Conservation (phyloP, 2,329 filamentous ascomycete species). For the Aureobasidium sp. region DNA sequence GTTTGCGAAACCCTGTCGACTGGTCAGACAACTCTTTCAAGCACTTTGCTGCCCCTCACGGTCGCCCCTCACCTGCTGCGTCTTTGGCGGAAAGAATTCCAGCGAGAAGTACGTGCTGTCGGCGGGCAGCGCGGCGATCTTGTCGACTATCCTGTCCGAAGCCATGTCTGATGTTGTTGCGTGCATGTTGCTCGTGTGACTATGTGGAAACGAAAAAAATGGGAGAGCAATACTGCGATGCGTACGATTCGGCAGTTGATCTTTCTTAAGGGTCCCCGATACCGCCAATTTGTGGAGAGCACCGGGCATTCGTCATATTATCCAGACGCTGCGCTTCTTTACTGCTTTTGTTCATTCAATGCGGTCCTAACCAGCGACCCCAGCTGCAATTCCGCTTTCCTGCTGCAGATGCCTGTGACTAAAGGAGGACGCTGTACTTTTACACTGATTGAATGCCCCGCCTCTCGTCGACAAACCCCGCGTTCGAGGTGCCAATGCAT, state of each 20-base stretch:
- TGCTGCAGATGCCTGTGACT: not conserved
- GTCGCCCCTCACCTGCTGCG: conserved; percentile 58
- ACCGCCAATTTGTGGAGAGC: conserved; percentile 6
- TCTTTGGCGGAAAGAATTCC: conserved; percentile 99
- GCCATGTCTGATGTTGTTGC: conserved; percentile 1
- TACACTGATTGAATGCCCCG: not conserved
- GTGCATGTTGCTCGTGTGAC: conserved; percentile 8
- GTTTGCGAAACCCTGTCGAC: conserved; percentile 69
- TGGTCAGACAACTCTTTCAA: conserved; percentile 6
- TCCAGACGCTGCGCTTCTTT: not conserved
- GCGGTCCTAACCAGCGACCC: not conserved
- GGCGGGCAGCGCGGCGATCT: conserved; percentile 80
- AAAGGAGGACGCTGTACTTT: not conserved
- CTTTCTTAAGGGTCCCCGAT: conserved; percentile 9
- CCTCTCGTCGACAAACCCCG: not conserved
- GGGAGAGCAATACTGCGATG: not conserved
- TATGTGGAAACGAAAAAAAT: not conserved
- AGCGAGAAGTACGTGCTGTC: conserved; percentile 85
- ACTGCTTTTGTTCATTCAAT: conserved; percentile 11
- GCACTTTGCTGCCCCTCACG: not conserved
- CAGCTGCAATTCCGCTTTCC: not conserved
- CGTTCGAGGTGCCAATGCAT: conserved; percentile 7
- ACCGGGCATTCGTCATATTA: conserved; percentile 1
- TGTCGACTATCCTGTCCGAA: conserved; percentile 81
- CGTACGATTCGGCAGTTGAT: conserved; percentile 4